Conservation (phyloP, 1,284 basidiomycete genomes). For the Cystobasidium pallidum region DNA sequence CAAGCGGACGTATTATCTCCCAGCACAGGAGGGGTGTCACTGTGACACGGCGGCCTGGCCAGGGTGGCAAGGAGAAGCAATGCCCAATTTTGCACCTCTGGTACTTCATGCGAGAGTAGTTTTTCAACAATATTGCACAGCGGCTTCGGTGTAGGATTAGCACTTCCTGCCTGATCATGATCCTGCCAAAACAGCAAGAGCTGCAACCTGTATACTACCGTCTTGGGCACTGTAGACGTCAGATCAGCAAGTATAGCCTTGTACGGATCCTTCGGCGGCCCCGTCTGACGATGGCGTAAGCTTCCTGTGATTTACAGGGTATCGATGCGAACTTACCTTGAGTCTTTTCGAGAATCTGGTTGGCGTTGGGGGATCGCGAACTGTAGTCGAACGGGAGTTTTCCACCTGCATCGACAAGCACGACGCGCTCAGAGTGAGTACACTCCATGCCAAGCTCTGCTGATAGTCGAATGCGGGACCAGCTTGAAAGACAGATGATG, state of each 20-base stretch:
- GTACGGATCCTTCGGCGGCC: neutral
- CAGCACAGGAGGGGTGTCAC: too few species aligned
- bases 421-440: constrained; percentile 81
- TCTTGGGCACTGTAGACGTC: constrained; percentile 55
- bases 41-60: neutral
- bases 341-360: constrained; percentile 23
- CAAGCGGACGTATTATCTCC: neutral
- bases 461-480: constrained; percentile 71
- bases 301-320: neutral
- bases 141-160: constrained; percentile 65
- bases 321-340: constrained; percentile 40
- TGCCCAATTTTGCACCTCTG: constrained; percentile 73
- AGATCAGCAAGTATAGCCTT: constrained; percentile 63
- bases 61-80: constrained; percentile 63
- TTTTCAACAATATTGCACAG: constrained; percentile 60
- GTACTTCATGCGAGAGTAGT: constrained; percentile 69
- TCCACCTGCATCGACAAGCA: constrained; percentile 61
- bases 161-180: constrained; percentile 66
- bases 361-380: constrained; percentile 1
- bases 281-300: constrained; percentile 61
- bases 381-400: neutral
- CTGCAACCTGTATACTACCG: constrained; percentile 64
- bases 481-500: constrained; percentile 64
- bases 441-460: constrained; percentile 77
- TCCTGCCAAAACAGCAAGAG: constrained; percentile 81